phyloP scores from a whole-genome alignment of 441 rosid genomes.

The Pelargonium exstipulatum region DNA sequence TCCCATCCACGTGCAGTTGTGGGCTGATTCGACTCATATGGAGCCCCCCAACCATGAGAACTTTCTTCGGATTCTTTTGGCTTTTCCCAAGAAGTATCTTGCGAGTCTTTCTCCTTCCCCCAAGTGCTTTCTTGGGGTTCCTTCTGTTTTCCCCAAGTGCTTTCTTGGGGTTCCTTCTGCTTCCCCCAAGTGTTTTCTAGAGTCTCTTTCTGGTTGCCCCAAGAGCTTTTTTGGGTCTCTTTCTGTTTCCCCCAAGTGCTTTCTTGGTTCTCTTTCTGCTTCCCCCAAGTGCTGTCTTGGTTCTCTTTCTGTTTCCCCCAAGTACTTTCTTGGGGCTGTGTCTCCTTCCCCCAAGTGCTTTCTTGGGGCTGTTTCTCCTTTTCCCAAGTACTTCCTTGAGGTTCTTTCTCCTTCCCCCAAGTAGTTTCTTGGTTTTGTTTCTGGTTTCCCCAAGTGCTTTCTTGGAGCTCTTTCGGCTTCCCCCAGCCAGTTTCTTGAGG shows the following conservation, averaged over 20 bases:
- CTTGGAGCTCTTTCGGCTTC: too few species aligned
- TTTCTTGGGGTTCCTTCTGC: not conserved
- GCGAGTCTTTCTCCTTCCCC: not conserved
- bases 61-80: constrained; percentile 14
- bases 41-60: constrained; percentile 22
- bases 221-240: not conserved
- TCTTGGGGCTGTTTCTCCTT: too few species aligned
- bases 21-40: constrained; percentile 23
- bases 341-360: too few species aligned
- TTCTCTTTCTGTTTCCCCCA: not conserved
- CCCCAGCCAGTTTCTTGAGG: too few species aligned
- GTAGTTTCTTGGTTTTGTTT: too few species aligned
- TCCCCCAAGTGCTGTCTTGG: not conserved
- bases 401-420: too few species aligned
- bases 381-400: too few species aligned
- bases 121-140: not conserved
- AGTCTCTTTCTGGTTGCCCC: not conserved
- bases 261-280: not conserved
- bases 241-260: not conserved
- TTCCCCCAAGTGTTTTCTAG: not conserved
- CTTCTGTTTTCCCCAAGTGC: not conserved
- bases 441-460: too few species aligned
- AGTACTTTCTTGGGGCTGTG: not conserved
- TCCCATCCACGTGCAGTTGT: constrained; percentile 34
- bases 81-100: constrained; percentile 23